Evolutionary conservation across 2,329 filamentous ascomycete genomes (phyloP).

Genomic region (Cladosporium sp.): DNA sequence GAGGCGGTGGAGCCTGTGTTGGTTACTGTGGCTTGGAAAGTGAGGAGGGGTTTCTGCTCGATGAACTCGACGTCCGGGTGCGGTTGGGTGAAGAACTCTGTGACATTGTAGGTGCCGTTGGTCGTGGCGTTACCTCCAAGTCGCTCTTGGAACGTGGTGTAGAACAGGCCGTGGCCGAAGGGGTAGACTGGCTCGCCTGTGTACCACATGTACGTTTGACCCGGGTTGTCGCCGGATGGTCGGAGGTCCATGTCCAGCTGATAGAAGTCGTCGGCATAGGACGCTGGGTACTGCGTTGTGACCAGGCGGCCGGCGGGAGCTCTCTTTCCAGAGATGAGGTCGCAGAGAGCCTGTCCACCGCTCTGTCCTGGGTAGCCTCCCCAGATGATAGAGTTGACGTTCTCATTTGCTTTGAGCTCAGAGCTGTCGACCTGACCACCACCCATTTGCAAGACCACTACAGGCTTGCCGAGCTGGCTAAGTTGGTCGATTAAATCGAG

Average conservation of each 20-base stretch:
- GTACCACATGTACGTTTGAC: conserved; percentile 45
- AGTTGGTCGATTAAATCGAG: conserved; percentile 38
- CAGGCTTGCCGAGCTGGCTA: conserved; percentile 34
- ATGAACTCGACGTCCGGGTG: conserved; percentile 19
- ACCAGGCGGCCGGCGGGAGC: conserved; percentile 39
- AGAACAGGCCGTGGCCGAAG: conserved; percentile 43
- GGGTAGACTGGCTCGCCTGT: conserved; percentile 35
- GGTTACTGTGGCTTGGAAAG: conserved; percentile 33
- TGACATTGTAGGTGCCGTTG: conserved; percentile 31
- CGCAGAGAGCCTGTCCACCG: conserved; percentile 39
- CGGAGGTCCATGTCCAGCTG: conserved; percentile 31
- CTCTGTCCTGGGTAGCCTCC: conserved; percentile 43
- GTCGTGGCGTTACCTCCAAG: conserved; percentile 12
- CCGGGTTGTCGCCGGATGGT: conserved; percentile 33
- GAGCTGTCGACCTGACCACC: conserved; percentile 43
- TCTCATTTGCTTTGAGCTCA: conserved; percentile 34
- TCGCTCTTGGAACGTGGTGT: conserved; percentile 36
- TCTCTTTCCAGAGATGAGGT: conserved; percentile 40
- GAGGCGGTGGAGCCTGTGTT: conserved; percentile 36
- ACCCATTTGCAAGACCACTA: conserved; percentile 36
- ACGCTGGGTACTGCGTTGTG: conserved; percentile 36
- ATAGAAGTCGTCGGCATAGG: conserved; percentile 31
- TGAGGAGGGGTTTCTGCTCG: conserved; percentile 36
- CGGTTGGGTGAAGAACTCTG: conserved; percentile 29
- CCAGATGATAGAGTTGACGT: conserved; percentile 41